Base-by-base conservation (phyloP, 169 alveolate species). In the Theileria sp. region DNA sequence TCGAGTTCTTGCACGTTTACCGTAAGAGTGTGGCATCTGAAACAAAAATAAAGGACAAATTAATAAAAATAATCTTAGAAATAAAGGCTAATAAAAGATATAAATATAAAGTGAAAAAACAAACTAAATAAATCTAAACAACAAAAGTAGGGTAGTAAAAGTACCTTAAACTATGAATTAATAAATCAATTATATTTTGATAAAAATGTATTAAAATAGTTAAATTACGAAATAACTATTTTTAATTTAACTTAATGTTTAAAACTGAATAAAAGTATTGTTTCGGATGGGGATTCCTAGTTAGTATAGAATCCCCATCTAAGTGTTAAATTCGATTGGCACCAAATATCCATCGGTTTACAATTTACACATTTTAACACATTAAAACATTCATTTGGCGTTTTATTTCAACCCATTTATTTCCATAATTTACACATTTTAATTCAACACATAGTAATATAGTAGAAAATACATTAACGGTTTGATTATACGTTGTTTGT, bases 1-100 rank as follows among this genome's bases (percentile, higher is more conserved):
- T 91, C 99, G 97, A 64, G 99, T 98, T 86, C 99, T 97, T 70
- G 99, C 98, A 84, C 99, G 94, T 87, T 95, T 93, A 78, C 99
- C 99, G 92, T 88, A 93, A 69, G 98, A 95, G 91, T 85, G 91
- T 77, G 91, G 91, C 91, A 85, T 85, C 77, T 70, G 79, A 44
- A 49, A 38, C 56, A 51, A 6, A 71, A 54, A 32, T 54, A 8
- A 54, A 28, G 15, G 23, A 71, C 9, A 19, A 70, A 15, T 67
- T 0, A 34, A 67, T 67, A 67, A 67, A 34, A 26, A 4, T 30
- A 30, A 0, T 66, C 3, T 38, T 12, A 26, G 12, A 21, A 34
- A 32, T 66, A 69, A 98, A 94, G 91, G 71, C 82, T 77, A 87
- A 87, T 85, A 78, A 78, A 44, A 51, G 73, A 44, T 51, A 19